A percentile compares a stretch with the other conserved stretches of the same genome.
Conservation (phyloP, 768 basidiomycete species). For the Podaxis sp. region DNA sequence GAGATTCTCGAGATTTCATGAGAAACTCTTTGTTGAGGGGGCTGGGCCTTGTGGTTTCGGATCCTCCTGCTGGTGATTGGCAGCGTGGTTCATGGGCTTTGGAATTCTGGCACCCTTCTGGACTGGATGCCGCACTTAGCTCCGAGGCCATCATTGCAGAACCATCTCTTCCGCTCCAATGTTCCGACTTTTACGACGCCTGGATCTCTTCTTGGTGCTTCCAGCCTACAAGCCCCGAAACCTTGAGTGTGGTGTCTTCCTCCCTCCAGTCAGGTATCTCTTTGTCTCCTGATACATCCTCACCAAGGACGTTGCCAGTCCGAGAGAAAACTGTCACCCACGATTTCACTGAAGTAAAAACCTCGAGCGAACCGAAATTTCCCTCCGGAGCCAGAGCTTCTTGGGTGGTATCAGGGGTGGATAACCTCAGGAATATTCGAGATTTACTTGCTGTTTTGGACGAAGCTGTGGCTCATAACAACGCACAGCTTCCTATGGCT, state of each 20-base stretch:
- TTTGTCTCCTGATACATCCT: not conserved
- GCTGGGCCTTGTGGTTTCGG: not conserved
- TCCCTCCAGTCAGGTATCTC: not conserved
- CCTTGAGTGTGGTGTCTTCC: not conserved
- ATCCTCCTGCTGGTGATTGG: not conserved
- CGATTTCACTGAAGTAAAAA: not conserved
- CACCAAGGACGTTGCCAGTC: not conserved
- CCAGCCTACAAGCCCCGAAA: not conserved
- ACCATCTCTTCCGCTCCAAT: not conserved
- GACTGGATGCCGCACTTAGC: no score
- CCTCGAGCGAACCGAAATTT: not conserved
- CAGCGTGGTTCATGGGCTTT: not conserved
- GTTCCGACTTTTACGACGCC: conserved; percentile 7
- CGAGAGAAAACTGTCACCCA: not conserved
- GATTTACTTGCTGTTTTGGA: conserved; percentile 4
- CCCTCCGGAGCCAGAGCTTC: not conserved
- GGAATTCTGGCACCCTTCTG: not conserved
- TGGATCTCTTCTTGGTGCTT: conserved; percentile 10
- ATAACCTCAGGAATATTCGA: not conserved
- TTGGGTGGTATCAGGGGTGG: conserved; percentile 3
- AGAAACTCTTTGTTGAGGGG: not conserved
- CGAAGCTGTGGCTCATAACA: not conserved
- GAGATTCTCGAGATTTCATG: not conserved
- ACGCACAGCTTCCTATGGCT: not conserved
- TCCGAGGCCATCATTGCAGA: not conserved